phyloP scores from a whole-genome alignment of 169 alveolate genomes.

The Hepatocystis sp. region DNA sequence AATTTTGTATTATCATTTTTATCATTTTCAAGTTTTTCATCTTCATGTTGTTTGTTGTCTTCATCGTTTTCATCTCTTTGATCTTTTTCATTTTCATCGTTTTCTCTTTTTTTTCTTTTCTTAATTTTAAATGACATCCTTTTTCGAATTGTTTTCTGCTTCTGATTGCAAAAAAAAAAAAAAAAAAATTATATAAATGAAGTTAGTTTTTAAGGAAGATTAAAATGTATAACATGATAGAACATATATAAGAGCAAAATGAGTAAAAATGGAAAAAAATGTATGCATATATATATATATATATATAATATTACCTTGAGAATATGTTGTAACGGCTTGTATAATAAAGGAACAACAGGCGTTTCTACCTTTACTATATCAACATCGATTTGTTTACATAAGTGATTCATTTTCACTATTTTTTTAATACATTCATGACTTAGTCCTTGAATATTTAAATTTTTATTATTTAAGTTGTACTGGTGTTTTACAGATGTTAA shows the following conservation, averaged over 20 bases:
- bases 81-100: not conserved
- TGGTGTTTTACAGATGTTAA: conserved; percentile 82
- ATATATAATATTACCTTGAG: conserved; percentile 29
- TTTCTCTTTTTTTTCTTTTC: conserved; percentile 28
- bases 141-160: conserved; percentile 58
- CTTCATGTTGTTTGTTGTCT: no score
- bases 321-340: conserved; percentile 58
- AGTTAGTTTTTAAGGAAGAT: not conserved
- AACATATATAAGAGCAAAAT: not conserved
- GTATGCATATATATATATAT: no score
- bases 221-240: not conserved
- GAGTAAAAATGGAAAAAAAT: not conserved
- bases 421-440: conserved; percentile 89
- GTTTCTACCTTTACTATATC: conserved; percentile 86
- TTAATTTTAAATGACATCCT: conserved; percentile 57
- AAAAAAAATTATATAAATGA: conserved; percentile 1
- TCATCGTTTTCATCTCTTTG: no score
- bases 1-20: no score
- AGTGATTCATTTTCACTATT: conserved; percentile 90
- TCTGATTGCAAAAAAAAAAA: conserved; percentile 4
- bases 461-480: conserved; percentile 26
- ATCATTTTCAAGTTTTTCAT: no score
- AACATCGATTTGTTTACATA: conserved; percentile 86
- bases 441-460: conserved; percentile 80
- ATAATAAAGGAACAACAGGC: conserved; percentile 87